Conservation (phyloP, 2,329 filamentous ascomycete genomes). For the Sclerotinia minor region DNA sequence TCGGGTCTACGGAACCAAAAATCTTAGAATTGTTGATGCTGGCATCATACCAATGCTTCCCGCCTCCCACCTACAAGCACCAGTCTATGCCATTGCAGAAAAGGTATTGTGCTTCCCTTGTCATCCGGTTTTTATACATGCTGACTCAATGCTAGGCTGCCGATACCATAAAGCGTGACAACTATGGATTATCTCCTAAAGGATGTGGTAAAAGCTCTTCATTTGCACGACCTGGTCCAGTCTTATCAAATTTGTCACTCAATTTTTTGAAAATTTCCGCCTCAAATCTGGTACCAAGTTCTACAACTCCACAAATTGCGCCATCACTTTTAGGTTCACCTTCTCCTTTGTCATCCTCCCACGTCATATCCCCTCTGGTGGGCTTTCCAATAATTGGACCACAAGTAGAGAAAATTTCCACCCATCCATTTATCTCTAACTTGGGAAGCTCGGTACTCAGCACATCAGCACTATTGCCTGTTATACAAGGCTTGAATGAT, state of each 20-base stretch:
- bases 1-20: slow-evolving; percentile 33
- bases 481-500: slow-evolving; percentile 6
- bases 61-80: slow-evolving; percentile 28
- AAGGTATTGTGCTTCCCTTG: slow-evolving; percentile 35
- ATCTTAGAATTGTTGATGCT: slow-evolving; percentile 33
- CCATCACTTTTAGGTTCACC: background rate
- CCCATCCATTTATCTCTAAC: background rate
- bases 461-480: background rate
- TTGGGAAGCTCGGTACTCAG: background rate
- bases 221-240: slow-evolving; percentile 22
- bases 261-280: slow-evolving; percentile 12
- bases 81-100: slow-evolving; percentile 34
- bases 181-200: slow-evolving; percentile 26
- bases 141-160: slow-evolving; percentile 30
- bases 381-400: background rate
- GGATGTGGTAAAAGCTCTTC: slow-evolving; percentile 26
- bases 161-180: slow-evolving; percentile 36
- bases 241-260: slow-evolving; percentile 21
- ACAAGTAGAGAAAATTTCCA: slow-evolving; percentile 7
- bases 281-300: slow-evolving; percentile 1
- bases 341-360: background rate
- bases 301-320: background rate
- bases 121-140: background rate
- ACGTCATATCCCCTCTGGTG: background rate
- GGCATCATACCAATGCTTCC: slow-evolving; percentile 33